Evolutionary conservation across 352 stramenopile species (phyloP), one percentile per base, ranked within the genome.

Genomic region (Phytophthora ramorum): DNA sequence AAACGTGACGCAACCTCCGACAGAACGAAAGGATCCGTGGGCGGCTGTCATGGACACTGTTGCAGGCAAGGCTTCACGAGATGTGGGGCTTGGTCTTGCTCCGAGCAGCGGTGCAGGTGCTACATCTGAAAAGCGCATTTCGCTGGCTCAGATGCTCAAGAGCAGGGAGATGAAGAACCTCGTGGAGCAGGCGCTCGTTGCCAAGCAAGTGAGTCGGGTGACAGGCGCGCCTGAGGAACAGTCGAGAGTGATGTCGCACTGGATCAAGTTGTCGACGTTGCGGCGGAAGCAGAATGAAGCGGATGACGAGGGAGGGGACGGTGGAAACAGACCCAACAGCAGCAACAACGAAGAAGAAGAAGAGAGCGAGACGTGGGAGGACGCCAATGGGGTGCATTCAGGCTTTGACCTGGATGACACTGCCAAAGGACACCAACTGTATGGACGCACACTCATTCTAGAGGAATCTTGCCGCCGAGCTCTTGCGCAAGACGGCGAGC

Each of bases 381-480:
- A 77, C 10, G 51, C 58, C 2, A 67, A 71, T 34, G 54, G 68
- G 4, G 63, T 88, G 32, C 60, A 81, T 55, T 86, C 76, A 17
- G 79, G 62, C 20, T 85, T 86, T 22, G 79, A 84, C 47, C 8
- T 84, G 28, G 69, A 73, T 13, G 67, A 74, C 16, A 65, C 57
- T 0, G 22, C 49, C 12, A 69, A 55, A 8, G 66, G 41, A 6
- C 69, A 71, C 12, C 69, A 82, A 2, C 65, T 85, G 35, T 85
- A 93, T 55, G 75, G 82, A 1, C 80, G 82, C 14, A 86, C 78
- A n/a, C 64, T 91, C 12, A 73, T 91, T 28, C 65, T 93, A 2
- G 82, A 90, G 45, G 85, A 93, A 45, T 88, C 81, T 0, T 93
- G 82, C 58, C 81, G 85, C 0, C 79, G 78, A 6, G 82, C 85